Evolutionary conservation across 495 filamentous ascomycete species (phyloP), one percentile per base, ranked within the genome.

Genomic region (Pseudomonodictys pantanalensis): DNA sequence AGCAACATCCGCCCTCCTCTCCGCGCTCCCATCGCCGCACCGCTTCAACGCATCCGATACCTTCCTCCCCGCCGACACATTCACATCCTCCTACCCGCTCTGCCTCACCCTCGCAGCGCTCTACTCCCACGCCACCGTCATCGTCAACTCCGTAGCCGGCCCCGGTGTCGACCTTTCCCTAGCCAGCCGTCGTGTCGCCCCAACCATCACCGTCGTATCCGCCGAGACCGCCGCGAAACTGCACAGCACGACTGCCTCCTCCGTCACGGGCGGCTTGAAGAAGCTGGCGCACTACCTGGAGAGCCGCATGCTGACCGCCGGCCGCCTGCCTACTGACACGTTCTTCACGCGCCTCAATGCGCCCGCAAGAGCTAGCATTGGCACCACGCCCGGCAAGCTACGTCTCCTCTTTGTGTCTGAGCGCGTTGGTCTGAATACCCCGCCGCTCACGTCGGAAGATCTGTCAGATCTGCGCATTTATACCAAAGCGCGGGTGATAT

Each of bases 51-150:
- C 85, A 3, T 77, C 81, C 2, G 93, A 99, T 67, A 75, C 95
- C 24, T 90, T 99, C 69, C 81, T 97, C n/a, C 86, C 92, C 0
- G 90, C 89, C 35, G 90, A 92, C 60, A 85, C 87, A 2, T 83
- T 97, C 22, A 86, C 86, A 1, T 79, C 85, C 43, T 84, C 85
- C 0, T 95, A 95, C 72, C 80, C 90, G 1, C 81, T 97, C 15
- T 81, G 85, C 44, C 80, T 91, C 47, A 89, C 91, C 15, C 79
- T 97, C 58, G 85, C 86, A 22, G 91, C 92, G 0, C 81, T 99
- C 4, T 92, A 81, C 71, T 87, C 83, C 22, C 91, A 92, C 66
- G 81, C 90, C 32, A 91, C 91, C 0, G 77, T 97, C 18, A 93
- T 92, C 24, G 81, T 99, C 60, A 97, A 89, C 68, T 91, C 91